Conservation (phyloP, 345 rosid species). For the Psidium guajava region DNA sequence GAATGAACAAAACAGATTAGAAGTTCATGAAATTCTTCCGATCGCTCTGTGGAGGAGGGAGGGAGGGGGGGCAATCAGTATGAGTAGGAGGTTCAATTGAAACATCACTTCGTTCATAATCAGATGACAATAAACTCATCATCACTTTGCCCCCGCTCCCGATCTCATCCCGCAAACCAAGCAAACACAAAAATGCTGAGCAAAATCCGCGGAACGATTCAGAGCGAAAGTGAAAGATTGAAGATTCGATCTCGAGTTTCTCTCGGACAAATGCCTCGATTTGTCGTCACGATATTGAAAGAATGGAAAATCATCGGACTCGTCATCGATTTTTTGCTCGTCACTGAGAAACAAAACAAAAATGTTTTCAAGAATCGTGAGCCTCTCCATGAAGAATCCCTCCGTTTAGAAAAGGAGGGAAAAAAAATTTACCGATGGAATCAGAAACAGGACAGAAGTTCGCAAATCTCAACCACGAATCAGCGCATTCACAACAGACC, state of each 20-base stretch:
- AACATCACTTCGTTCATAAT: background rate
- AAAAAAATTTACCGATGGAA: background rate
- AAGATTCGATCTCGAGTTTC: slow-evolving; percentile 4
- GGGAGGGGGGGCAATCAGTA: background rate
- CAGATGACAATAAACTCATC: background rate
- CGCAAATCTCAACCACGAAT: background rate
- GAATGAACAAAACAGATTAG: no score
- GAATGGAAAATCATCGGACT: slow-evolving; percentile 49
- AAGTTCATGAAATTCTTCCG: background rate
- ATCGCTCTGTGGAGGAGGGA: no score
- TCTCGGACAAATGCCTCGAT: slow-evolving; percentile 72
- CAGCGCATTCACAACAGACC: background rate
- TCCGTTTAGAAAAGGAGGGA: background rate
- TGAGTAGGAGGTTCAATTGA: background rate
- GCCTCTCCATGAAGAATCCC: background rate
- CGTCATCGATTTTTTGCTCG: slow-evolving; percentile 30
- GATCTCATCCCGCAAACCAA: background rate
- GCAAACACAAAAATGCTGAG: background rate
- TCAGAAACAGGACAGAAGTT: background rate
- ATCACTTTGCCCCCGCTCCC: background rate
- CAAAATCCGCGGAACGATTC: background rate
- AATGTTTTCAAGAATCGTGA: background rate
- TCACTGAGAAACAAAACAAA: background rate
- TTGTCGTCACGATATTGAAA: slow-evolving; percentile 37
- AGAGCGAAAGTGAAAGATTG: background rate